Base-by-base conservation (phyloP, 352 stramenopile species). In the Pythium pyrilobum region DNA sequence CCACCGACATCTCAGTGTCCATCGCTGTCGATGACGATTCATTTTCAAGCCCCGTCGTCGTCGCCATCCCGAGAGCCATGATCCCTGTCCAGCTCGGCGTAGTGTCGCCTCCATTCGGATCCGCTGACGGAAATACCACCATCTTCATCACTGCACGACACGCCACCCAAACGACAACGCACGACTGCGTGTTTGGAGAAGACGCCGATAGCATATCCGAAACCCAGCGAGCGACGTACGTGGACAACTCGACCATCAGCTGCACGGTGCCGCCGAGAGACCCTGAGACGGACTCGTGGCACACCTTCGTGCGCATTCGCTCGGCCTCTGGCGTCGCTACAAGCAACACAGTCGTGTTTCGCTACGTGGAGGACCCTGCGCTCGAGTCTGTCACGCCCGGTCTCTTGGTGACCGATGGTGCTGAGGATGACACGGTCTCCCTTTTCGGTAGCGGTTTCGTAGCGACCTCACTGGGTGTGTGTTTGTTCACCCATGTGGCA, bases 171-270 rank as follows among this genome's bases (percentile, higher is more conserved):
- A n/a, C n/a, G n/a, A n/a, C n/a, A n/a, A n/a, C n/a, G n/a, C n/a
- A n/a, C 16, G 40, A 52, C 15, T 86, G 71, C 25, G 36, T 72
- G 7, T 66, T 75, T 52, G 73, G 73, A 15, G 82, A 64, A 67
- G 50, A 69, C n/a, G 46, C 51, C 16, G 34, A 60, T 8, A 41
- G 56, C 12, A 15, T 21, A 23, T 31, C 52, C 24, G 33, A 54
- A 7, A 41, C 24, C n/a, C n/a, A 31, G 48, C 10, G 7, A 47
- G 24, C 9, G 37, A 40, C 21, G 21, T 41, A 53, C 15, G 29
- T 72, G 16, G 72, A 82, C 15, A 16, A 41, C 28, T 62, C 64
- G 5, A 66, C 42, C 42, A 50, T 50, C 2, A 23, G n/a, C 4
- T 87, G 76, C 41, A 12, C 55, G 31, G 44, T 73, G 23, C 66